Base-by-base conservation (phyloP, 2,329 filamentous ascomycete species). In the Fusarium chlamydosporum region DNA sequence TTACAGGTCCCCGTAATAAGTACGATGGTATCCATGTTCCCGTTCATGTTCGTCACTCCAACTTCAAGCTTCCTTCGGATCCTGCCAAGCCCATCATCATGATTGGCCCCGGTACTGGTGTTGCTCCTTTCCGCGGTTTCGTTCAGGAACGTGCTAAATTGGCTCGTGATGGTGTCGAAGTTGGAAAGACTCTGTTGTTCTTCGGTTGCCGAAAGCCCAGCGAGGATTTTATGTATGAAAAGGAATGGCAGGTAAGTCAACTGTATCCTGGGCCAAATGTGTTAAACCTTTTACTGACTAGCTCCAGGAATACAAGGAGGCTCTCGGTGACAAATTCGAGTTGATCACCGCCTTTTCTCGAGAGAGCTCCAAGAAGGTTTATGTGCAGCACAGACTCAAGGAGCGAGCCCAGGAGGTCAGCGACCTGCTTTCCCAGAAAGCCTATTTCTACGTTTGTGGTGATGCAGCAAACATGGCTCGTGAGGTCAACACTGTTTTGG, bases 61-160 rank as follows among this genome's bases (percentile, higher is more conserved):
- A 98, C 84, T 99, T 99, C 88, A 98, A 98, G 84, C 88, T 99
- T 31, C 96, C 96, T 10, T 97, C 96, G 16, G 94, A 99, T 75
- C 94, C 96, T 6, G 89, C 91, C 48, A 97, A 96, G 82, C 96
- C 96, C 31, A 85, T 99, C 74, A 97, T 99, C 79, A 94, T 97
- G 90, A 89, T 98, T 73, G 96, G 96, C 26, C 96, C 96, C 13
- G 96, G 96, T 77, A 98, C 96, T 54, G 96, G 96, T 84, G 94
- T 97, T 56, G 96, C 96, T 27, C 96, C 96, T 18, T 97, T 99
- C 89, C 91, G 96, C 72, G 96, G 87, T 8, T 99, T 99, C 78
- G 86, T 99, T 11, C 96, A 98, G 78, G 96, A 99, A 81, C 89
- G 96, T 73, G 94, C 93, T 54, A 92, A 92, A 76, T 90, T 92